Evolutionary conservation across 2,329 filamentous ascomycete species (phyloP).

Genomic region (Colletotrichum shisoi): DNA sequence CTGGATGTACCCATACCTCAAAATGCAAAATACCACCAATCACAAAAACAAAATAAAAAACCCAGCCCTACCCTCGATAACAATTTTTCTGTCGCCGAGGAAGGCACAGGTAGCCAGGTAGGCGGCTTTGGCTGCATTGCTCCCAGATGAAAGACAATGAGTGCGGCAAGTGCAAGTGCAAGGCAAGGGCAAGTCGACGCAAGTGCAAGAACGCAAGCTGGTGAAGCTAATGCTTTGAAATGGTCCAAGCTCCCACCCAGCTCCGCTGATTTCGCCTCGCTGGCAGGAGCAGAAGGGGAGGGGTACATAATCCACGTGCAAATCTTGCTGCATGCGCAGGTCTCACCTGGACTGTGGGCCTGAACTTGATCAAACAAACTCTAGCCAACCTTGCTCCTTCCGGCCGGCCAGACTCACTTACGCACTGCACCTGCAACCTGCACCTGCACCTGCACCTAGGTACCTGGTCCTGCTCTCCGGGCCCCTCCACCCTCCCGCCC

Average conservation of each 20-base stretch:
- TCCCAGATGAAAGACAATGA: constrained; percentile 6
- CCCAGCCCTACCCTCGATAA: background rate
- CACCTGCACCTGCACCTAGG: constrained; percentile 14
- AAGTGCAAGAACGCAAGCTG: constrained; percentile 13
- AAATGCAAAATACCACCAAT: background rate
- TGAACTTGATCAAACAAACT: background rate
- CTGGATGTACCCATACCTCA: background rate
- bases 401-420: background rate
- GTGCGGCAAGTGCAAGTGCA: background rate
- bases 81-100: background rate
- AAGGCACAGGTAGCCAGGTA: background rate
- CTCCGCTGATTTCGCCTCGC: constrained; percentile 11
- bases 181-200: constrained; percentile 10
- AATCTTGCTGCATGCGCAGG: constrained; percentile 1
- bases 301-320: constrained; percentile 6
- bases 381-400: background rate
- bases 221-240: constrained; percentile 20
- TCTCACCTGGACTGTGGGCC: background rate
- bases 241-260: constrained; percentile 28
- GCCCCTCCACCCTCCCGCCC: constrained; percentile 18
- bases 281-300: background rate
- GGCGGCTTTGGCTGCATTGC: background rate
- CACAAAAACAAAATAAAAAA: too few species aligned
- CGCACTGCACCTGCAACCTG: background rate
- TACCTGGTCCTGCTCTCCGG: constrained; percentile 21